Evolutionary conservation across 1,139 yeast genomes (phyloP), one percentile per base, ranked within the genome.

Genomic region (Yamadazyma taylorii): DNA sequence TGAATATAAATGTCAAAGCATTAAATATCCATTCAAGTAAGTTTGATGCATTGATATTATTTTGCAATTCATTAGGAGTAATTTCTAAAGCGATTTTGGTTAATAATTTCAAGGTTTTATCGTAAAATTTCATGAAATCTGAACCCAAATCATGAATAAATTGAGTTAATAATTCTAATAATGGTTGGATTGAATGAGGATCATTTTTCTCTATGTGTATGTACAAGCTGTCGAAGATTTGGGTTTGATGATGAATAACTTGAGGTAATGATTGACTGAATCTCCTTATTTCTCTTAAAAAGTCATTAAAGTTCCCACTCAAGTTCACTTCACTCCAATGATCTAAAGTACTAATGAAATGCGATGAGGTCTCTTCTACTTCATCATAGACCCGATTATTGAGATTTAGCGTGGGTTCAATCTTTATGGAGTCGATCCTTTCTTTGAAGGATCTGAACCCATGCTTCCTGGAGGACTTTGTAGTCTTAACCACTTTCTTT

Each of bases 101-200:
- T 32, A 92, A 67, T 22, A 76, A 52, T 1, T 58, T 49, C 34
- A 92, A 62, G 1, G 88, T 63, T 21, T 62, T 56, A 2, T 68
- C 63, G 52, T 87, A 89, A 52, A 69, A 88, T 2, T 78, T 76
- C 68, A 88, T 74, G 53, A 89, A 92, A 51, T 92, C 98, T 1
- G 92, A 84, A 5, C 97, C 97, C 46, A 92, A 66, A 65, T 92
- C 98, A 52, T 88, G 97, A 32, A 90, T 82, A 51, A 94, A 85
- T 55, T 89, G 95, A 0, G 95, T 77, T 30, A 88, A 59, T 33
- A 89, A 66, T 54, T 92, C 98, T 32, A 89, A 61, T 29, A 88
- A 58, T 4, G 97, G 92, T 57, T 90, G 95, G 34, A 86, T 63
- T 1, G 96, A 81, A 41, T 83, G 67, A 22, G 74, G 71, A 56